Evolutionary conservation across 495 filamentous ascomycete genomes (phyloP).

Genomic region (Geoglossum glabrum): DNA sequence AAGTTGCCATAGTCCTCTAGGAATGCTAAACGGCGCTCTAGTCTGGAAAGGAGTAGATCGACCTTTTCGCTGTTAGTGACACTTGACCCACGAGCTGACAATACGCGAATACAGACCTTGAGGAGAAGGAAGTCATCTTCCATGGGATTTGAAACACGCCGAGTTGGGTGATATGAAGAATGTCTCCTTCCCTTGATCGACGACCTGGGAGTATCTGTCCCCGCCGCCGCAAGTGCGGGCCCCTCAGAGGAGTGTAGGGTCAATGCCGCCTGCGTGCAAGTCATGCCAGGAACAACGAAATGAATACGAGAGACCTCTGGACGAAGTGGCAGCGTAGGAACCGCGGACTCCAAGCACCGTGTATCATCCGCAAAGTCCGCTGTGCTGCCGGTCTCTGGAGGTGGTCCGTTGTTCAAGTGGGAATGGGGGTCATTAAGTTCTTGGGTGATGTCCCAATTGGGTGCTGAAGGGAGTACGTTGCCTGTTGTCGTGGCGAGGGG

Average conservation of each 20-base stretch:
- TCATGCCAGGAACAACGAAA: neutral
- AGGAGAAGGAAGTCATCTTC: slow-evolving; percentile 14
- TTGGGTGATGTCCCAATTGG: neutral
- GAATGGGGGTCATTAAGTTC: neutral
- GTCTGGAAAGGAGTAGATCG: slow-evolving; percentile 72
- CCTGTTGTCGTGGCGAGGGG: neutral
- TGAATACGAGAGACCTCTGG: neutral
- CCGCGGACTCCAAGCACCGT: neutral
- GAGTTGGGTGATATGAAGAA: slow-evolving; percentile 14
- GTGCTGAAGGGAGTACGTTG: neutral
- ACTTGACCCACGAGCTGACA: neutral
- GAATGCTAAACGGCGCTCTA: slow-evolving; percentile 71
- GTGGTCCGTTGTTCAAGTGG: neutral
- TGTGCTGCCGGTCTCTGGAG: neutral
- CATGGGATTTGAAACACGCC: slow-evolving; percentile 10
- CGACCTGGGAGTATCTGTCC: slow-evolving; percentile 5
- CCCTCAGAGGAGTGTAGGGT: slow-evolving; percentile 11
- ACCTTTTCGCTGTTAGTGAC: slow-evolving; percentile 28
- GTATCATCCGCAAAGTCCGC: neutral
- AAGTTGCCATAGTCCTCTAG: slow-evolving; percentile 75
- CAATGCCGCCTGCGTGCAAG: neutral
- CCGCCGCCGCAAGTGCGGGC: slow-evolving; percentile 8
- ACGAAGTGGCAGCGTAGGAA: neutral
- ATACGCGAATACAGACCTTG: slow-evolving; percentile 6
- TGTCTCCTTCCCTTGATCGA: slow-evolving; percentile 10